A percentile compares a stretch with the other conserved stretches of the same genome.
Evolutionary conservation across 2,329 filamentous ascomycete genomes (phyloP).

Genomic region (Fonsecaea nubica): DNA sequence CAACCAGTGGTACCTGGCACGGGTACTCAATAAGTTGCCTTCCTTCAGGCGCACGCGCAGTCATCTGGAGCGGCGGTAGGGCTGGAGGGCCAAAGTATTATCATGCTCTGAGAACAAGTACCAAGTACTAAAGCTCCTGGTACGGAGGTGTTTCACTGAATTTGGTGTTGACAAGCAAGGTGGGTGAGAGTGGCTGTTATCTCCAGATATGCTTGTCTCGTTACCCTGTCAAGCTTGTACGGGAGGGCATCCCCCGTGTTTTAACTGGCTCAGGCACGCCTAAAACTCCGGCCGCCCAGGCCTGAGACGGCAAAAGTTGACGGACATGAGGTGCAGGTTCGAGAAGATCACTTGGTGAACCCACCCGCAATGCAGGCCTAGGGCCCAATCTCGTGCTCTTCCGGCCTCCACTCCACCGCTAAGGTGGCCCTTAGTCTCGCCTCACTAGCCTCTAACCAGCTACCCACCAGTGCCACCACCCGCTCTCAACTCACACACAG

Average conservation of each 20-base stretch:
- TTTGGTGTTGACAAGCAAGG: background rate
- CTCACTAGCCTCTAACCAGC: background rate
- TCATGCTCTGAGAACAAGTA: background rate
- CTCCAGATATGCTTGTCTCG: conserved; percentile 1
- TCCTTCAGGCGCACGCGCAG: background rate
- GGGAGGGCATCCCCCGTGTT: background rate
- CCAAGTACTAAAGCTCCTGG: background rate
- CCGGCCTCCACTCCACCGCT: background rate
- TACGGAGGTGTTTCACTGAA: background rate
- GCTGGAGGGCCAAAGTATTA: background rate
- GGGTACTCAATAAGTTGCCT: background rate
- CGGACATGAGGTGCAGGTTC: conserved; percentile 5
- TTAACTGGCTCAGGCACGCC: conserved; percentile 1
- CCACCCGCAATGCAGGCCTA: background rate
- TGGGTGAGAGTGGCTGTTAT: background rate
- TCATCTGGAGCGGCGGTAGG: background rate
- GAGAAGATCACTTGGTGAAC: conserved; percentile 2
- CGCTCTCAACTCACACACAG: background rate
- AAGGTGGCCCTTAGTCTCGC: background rate
- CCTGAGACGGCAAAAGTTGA: conserved; percentile 4
- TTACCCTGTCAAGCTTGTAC: background rate
- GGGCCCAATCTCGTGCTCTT: conserved; percentile 3
- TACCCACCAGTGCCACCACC: background rate
- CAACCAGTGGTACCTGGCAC: too few species aligned
- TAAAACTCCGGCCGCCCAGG: conserved; percentile 5